Evolutionary conservation across 2,329 filamentous ascomycete genomes (phyloP).

Genomic region (Aspergillus sp.): DNA sequence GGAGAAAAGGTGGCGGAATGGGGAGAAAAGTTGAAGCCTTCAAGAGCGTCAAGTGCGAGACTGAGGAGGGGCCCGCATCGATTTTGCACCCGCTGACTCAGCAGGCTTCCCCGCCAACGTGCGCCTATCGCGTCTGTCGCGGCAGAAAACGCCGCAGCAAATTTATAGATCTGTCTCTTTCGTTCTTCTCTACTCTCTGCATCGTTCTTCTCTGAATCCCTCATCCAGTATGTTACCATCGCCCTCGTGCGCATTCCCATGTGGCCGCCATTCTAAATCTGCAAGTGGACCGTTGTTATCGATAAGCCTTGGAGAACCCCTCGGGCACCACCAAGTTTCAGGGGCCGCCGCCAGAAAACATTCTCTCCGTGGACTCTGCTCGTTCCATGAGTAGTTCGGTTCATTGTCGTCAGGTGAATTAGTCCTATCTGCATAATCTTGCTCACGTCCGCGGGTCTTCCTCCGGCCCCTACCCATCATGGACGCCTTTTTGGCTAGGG

Average conservation of each 20-base stretch:
- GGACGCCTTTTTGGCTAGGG: constrained; percentile 66
- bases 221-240: neutral
- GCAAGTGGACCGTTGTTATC: constrained; percentile 13
- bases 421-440: too few species aligned
- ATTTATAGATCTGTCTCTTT: constrained; percentile 8
- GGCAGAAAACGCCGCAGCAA: constrained; percentile 5
- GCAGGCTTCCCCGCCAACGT: constrained; percentile 13
- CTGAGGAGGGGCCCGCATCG: constrained; percentile 26
- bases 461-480: constrained; percentile 47
- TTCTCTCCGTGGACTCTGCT: neutral
- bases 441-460: too few species aligned
- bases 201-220: neutral
- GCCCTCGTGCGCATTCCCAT: too few species aligned
- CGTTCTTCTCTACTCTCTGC: neutral
- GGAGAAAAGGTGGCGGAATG: constrained; percentile 5
- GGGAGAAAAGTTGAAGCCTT: neutral
- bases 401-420: too few species aligned
- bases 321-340: neutral
- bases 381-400: too few species aligned
- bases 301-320: constrained; percentile 16
- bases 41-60: constrained; percentile 2
- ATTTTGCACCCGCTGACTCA: constrained; percentile 33
- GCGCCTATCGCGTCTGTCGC: constrained; percentile 14
- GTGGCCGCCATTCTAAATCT: too few species aligned
- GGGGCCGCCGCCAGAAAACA: neutral